phyloP scores from a whole-genome alignment of 2,329 filamentous ascomycete species.

The Hirsutella rhossiliensis region DNA sequence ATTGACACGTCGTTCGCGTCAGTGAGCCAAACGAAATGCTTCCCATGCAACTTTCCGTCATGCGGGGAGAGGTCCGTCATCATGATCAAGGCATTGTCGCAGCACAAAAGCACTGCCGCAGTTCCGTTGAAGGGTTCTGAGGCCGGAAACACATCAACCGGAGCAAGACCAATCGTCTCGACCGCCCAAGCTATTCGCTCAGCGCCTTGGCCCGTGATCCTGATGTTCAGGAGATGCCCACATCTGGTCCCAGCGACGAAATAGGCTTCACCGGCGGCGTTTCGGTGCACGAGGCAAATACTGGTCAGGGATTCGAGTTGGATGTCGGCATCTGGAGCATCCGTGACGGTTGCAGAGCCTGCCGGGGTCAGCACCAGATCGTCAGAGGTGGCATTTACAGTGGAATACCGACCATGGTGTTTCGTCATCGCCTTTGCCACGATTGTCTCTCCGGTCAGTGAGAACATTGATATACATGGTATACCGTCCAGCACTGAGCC shows the following conservation, averaged over 20 bases:
- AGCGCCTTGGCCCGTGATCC: slow-evolving; percentile 8
- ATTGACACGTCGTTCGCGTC: slow-evolving; percentile 34
- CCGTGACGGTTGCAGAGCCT: background rate
- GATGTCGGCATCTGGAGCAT: background rate
- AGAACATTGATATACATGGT: slow-evolving; percentile 21
- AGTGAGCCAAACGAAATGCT: slow-evolving; percentile 37
- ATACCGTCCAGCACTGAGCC: slow-evolving; percentile 20
- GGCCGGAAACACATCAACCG: slow-evolving; percentile 20
- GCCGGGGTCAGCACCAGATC: slow-evolving; percentile 1
- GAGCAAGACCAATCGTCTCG: slow-evolving; percentile 23
- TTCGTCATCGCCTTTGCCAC: slow-evolving; percentile 5
- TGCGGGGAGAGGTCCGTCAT: slow-evolving; percentile 23
- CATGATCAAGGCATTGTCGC: slow-evolving; percentile 33
- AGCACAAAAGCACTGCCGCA: slow-evolving; percentile 30
- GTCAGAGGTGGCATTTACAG: background rate
- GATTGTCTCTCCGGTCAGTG: slow-evolving; percentile 12
- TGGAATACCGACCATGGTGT: slow-evolving; percentile 3
- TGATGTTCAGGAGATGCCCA: slow-evolving; percentile 35
- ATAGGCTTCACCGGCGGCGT: slow-evolving; percentile 10
- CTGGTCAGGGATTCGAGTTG: slow-evolving; percentile 32
- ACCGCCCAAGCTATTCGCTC: slow-evolving; percentile 14
- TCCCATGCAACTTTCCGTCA: slow-evolving; percentile 22
- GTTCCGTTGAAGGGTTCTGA: slow-evolving; percentile 11
- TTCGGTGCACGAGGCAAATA: slow-evolving; percentile 22
- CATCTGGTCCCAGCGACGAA: slow-evolving; percentile 37